Evolutionary conservation across 306 rosid genomes (phyloP).

Genomic region (Vigna unguiculata): DNA sequence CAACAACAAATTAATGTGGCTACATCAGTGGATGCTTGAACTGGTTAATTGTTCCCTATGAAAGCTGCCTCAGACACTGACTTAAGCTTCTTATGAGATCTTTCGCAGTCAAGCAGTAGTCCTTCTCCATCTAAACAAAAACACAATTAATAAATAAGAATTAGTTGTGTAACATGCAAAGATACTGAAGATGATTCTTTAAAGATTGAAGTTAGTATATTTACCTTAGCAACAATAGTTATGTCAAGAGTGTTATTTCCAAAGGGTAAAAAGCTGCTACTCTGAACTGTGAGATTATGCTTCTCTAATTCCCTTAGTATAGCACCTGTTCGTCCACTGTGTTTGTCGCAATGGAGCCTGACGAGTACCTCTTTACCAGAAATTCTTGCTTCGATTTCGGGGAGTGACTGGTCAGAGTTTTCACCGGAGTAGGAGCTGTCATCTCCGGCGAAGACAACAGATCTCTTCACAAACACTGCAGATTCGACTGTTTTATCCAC

Average conservation of each 20-base stretch:
- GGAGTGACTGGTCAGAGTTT: slow-evolving; percentile 53
- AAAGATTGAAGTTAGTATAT: neutral
- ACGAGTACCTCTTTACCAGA: slow-evolving; percentile 67
- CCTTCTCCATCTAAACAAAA: slow-evolving; percentile 62
- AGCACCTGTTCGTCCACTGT: slow-evolving; percentile 46
- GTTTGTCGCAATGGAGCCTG: slow-evolving; percentile 66
- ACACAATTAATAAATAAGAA: no score
- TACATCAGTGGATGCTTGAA: slow-evolving; percentile 12
- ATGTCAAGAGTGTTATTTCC: slow-evolving; percentile 66
- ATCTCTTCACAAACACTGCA: slow-evolving; percentile 61
- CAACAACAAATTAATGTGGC: slow-evolving; percentile 10
- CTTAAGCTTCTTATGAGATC: slow-evolving; percentile 63
- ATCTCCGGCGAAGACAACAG: slow-evolving; percentile 46
- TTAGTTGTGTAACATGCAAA: no score
- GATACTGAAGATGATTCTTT: neutral
- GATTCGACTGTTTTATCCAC: slow-evolving; percentile 65
- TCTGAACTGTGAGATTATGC: slow-evolving; percentile 57
- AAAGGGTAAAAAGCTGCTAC: slow-evolving; percentile 70
- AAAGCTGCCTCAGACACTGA: slow-evolving; percentile 52
- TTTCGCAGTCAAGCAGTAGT: slow-evolving; percentile 56
- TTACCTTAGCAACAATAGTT: slow-evolving; percentile 59
- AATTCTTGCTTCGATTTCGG: slow-evolving; percentile 76
- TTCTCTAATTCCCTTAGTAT: slow-evolving; percentile 62
- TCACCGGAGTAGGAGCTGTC: slow-evolving; percentile 50
- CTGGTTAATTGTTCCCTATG: neutral